phyloP scores from a whole-genome alignment of 2,329 filamentous ascomycete genomes.

The Fusarium neocosmosporiellum region DNA sequence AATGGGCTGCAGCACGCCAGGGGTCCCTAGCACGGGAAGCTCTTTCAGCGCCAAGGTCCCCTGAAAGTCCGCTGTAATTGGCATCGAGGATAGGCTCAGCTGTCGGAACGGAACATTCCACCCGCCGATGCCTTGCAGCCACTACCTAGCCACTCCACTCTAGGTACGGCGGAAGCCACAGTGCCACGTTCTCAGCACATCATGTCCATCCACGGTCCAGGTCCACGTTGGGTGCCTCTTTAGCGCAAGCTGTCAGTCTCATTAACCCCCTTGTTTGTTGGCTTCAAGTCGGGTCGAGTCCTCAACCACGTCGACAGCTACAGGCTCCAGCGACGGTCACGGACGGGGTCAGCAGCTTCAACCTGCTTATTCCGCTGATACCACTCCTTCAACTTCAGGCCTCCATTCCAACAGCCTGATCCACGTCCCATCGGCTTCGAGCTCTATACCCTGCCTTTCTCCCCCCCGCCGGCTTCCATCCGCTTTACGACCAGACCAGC shows the following conservation, averaged over 20 bases:
- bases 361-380: not conserved
- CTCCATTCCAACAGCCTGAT: constrained; percentile 18
- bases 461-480: constrained; percentile 17
- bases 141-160: constrained; percentile 3
- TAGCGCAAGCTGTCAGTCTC: constrained; percentile 8
- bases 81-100: too few relatives aligned
- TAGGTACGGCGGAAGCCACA: not conserved
- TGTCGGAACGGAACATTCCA: constrained; percentile 10
- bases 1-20: not conserved
- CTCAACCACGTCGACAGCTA: constrained; percentile 2
- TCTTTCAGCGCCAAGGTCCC: constrained; percentile 1
- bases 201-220: not conserved
- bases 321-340: not conserved
- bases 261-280: constrained; percentile 4
- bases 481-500: constrained; percentile 19
- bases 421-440: constrained; percentile 19
- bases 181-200: constrained; percentile 8
- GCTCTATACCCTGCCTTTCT: constrained; percentile 11
- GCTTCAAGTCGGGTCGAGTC: not conserved
- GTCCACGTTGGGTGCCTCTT: not conserved
- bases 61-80: constrained; percentile 12
- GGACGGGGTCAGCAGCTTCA: not conserved
- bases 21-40: constrained; percentile 11
- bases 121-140: not conserved
- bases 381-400: not conserved